These are phyloP conservation scores for Pilatotrama ljubarskyi DNA, from an alignment of 768 basidiomycete genomes.

Conservation along the genomic window DNA sequence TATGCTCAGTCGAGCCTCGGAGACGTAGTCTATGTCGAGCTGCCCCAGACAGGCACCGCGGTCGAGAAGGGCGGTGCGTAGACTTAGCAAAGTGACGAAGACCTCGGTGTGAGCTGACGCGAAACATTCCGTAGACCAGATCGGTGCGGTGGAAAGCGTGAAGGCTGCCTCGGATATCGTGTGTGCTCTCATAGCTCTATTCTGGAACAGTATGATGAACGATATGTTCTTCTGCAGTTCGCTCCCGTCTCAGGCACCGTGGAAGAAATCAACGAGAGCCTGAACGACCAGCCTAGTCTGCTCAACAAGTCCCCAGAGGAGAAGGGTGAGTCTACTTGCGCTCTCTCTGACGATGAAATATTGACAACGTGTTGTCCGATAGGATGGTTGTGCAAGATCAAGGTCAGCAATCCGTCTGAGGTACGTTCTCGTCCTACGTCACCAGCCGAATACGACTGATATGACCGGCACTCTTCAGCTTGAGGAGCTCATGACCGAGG, in stretches of 20 bases:
- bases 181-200: slow-evolving; percentile 25
- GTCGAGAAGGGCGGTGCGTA: slow-evolving; percentile 75
- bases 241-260: slow-evolving; percentile 90
- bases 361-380: slow-evolving; percentile 4
- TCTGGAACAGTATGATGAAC: background rate
- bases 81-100: background rate
- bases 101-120: background rate
- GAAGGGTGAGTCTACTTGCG: slow-evolving; percentile 56
- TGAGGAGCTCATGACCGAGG: slow-evolving; percentile 67
- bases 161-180: slow-evolving; percentile 95
- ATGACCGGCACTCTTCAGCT: slow-evolving; percentile 43
- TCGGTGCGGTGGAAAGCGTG: slow-evolving; percentile 94
- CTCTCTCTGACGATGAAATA: background rate
- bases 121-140: slow-evolving; percentile 52
- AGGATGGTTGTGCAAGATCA: slow-evolving; percentile 98
- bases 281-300: slow-evolving; percentile 70
- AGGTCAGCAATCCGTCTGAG: slow-evolving; percentile 74
- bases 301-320: slow-evolving; percentile 88
- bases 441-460: background rate
- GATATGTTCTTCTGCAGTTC: slow-evolving; percentile 52
- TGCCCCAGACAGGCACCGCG: slow-evolving; percentile 63
- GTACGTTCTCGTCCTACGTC: slow-evolving; percentile 41
- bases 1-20: slow-evolving; percentile 91
- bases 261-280: slow-evolving; percentile 71
- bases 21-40: slow-evolving; percentile 96